phyloP scores from a whole-genome alignment of 2,329 filamentous ascomycete genomes.

The Sclerotinia borealis region DNA sequence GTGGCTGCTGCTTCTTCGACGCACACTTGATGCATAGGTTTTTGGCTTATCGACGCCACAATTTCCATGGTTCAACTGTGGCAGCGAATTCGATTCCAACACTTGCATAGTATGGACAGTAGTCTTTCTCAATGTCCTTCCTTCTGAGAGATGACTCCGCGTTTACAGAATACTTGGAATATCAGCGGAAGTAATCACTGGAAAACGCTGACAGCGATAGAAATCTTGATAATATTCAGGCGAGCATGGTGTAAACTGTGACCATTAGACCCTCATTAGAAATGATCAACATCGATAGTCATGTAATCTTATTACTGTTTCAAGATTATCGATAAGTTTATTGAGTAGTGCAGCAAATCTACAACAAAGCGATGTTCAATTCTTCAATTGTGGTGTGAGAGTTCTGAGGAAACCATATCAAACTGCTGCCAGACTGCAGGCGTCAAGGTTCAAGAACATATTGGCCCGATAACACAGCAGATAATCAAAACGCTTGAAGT shows the following conservation, averaged over 20 bases:
- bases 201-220: constrained; percentile 11
- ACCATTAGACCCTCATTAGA: not conserved
- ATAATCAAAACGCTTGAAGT: too few relatives aligned
- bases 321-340: constrained; percentile 37
- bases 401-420: not conserved
- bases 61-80: not conserved
- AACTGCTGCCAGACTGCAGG: not conserved
- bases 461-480: not conserved
- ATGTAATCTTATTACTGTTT: constrained; percentile 6
- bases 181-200: constrained; percentile 23
- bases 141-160: constrained; percentile 1
- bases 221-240: not conserved
- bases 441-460: not conserved
- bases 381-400: not conserved
- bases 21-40: not conserved
- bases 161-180: constrained; percentile 4
- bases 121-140: not conserved
- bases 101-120: not conserved
- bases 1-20: not conserved
- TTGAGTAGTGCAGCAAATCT: constrained; percentile 43
- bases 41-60: not conserved
- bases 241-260: not conserved
- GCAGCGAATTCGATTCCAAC: not conserved
- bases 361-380: not conserved
- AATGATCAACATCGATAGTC: constrained; percentile 8